A percentile compares a stretch with the other conserved stretches of the same genome.
Conservation (phyloP, 257 asterid species). For the Jacaranda copaia region DNA sequence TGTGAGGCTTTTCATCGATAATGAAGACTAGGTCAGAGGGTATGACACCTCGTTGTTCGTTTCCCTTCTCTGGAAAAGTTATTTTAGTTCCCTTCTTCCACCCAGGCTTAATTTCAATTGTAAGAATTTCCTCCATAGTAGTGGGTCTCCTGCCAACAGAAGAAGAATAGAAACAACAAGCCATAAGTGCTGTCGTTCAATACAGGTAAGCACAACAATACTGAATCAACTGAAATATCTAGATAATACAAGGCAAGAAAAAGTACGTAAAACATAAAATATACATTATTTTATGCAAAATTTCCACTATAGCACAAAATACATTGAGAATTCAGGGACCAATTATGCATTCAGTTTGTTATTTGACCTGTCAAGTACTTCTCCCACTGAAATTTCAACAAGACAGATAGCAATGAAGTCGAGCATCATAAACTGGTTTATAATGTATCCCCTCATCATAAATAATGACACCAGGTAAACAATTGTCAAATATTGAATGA, state of each 20-base stretch:
- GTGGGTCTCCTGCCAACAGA: conserved; percentile 63
- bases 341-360: neutral
- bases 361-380: conserved; percentile 2
- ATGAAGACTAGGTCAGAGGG: conserved; percentile 88
- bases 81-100: conserved; percentile 98
- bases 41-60: conserved; percentile 75
- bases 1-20: conserved; percentile 88
- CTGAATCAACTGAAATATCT: neutral
- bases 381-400: neutral
- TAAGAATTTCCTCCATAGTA: conserved; percentile 72
- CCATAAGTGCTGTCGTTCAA: neutral
- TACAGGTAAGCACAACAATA: neutral
- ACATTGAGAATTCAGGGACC: neutral
- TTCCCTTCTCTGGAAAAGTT: conserved; percentile 93
- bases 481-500: neutral
- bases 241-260: neutral
- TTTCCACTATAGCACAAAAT: neutral
- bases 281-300: neutral
- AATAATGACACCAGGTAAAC: neutral
- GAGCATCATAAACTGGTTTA: neutral
- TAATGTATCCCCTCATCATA: neutral
- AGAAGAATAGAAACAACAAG: conserved; percentile 16
- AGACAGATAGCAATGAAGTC: conserved; percentile 8
- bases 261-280: neutral
- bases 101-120: conserved; percentile 87